Evolutionary conservation across 1,139 yeast genomes (phyloP).

Genomic region (Scheffersomyces titani): DNA sequence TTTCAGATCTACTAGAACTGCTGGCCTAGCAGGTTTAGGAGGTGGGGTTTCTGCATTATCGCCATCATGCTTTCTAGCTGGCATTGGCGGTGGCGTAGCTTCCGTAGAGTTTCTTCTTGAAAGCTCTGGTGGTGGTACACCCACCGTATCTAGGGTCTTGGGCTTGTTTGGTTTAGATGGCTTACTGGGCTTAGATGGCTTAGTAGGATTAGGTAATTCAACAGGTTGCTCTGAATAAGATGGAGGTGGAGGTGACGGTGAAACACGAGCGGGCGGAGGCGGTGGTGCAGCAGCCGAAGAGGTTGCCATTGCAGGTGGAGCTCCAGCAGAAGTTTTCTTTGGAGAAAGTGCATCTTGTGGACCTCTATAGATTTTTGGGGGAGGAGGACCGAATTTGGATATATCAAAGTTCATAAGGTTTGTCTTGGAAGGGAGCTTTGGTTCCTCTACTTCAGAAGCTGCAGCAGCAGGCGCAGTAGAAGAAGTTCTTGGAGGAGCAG

Average conservation of each 20-base stretch:
- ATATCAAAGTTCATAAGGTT: conserved; percentile 27
- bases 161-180: conserved; percentile 12
- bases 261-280: not conserved
- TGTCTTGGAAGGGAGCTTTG: conserved; percentile 9
- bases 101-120: not conserved
- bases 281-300: not conserved
- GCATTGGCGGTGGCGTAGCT: not conserved
- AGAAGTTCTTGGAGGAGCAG: not conserved
- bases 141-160: conserved; percentile 4
- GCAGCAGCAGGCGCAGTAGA: not conserved
- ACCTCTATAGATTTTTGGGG: conserved; percentile 9
- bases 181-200: conserved; percentile 12
- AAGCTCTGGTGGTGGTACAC: not conserved
- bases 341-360: conserved; percentile 2
- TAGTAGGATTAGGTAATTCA: conserved; percentile 7
- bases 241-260: conserved; percentile 21
- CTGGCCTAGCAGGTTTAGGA: conserved; percentile 5
- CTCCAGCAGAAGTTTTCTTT: not conserved
- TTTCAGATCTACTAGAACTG: not conserved
- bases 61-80: not conserved
- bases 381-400: conserved; percentile 27
- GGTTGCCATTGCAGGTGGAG: not conserved
- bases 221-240: conserved; percentile 19
- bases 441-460: not conserved
- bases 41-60: not conserved